Conservation (phyloP, 2,329 filamentous ascomycete genomes). For the Aureobasidium sp. region DNA sequence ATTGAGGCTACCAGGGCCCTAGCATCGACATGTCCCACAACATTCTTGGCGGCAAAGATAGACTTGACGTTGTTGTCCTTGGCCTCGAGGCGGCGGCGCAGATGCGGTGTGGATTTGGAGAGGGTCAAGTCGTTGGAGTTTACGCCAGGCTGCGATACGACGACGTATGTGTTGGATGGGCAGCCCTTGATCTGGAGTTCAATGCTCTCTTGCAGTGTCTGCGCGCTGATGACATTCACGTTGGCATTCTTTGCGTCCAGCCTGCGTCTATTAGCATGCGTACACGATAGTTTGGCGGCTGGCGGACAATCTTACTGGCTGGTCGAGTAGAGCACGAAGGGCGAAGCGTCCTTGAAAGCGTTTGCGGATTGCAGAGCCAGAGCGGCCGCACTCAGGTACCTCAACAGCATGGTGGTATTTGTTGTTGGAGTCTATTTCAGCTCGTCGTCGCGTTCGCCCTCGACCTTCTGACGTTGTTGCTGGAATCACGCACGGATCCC, state of each 20-base stretch:
- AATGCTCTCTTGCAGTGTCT: constrained; percentile 18
- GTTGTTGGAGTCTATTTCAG: background rate
- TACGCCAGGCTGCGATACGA: constrained; percentile 70
- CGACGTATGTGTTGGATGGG: constrained; percentile 18
- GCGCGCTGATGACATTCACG: constrained; percentile 22
- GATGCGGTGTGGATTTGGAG: constrained; percentile 45
- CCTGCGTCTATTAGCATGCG: constrained; percentile 18
- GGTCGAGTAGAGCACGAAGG: constrained; percentile 82
- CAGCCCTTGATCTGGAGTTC: constrained; percentile 1
- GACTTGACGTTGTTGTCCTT: constrained; percentile 4
- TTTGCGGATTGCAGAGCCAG: constrained; percentile 34
- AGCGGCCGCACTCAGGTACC: constrained; percentile 10
- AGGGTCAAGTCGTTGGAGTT: constrained; percentile 59
- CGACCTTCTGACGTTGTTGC: constrained; percentile 13
- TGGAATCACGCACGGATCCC: background rate
- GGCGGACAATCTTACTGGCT: constrained; percentile 54
- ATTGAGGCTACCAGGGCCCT: background rate
- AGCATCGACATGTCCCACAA: constrained; percentile 1
- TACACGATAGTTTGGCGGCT: constrained; percentile 1
- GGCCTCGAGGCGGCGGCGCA: constrained; percentile 43
- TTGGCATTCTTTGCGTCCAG: constrained; percentile 17
- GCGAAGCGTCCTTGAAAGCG: constrained; percentile 79
- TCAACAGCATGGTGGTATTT: constrained; percentile 6
- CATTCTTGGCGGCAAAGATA: background rate
- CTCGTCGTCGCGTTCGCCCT: constrained; percentile 8